Conservation (phyloP, 148 eudicot genomes). For the Rhododendron molle region DNA sequence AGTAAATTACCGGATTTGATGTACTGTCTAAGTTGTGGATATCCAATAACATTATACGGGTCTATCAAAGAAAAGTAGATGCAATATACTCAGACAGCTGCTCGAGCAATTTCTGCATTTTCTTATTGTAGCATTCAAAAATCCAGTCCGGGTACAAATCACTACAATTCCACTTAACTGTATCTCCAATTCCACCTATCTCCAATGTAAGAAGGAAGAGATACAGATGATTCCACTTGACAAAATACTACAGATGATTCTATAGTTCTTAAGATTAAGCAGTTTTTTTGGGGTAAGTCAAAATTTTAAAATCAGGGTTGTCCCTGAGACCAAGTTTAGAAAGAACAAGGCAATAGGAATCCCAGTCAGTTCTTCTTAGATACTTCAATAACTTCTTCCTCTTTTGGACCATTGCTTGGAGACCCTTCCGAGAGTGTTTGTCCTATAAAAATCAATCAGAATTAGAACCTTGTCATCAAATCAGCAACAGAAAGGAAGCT, state of each 20-base stretch:
- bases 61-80: background rate
- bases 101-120: background rate
- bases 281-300: background rate
- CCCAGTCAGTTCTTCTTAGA: slow-evolving; percentile 66
- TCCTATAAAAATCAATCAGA: slow-evolving; percentile 31
- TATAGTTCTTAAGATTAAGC: slow-evolving; percentile 20
- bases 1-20: background rate
- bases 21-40: background rate
- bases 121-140: background rate
- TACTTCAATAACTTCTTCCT: slow-evolving; percentile 73
- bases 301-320: slow-evolving; percentile 32
- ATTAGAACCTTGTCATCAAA: slow-evolving; percentile 1
- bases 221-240: background rate
- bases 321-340: slow-evolving; percentile 67
- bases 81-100: background rate
- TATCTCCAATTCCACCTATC: background rate
- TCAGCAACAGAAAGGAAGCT: background rate
- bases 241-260: background rate
- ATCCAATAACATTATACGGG: background rate
- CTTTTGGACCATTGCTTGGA: slow-evolving; percentile 53
- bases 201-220: background rate
- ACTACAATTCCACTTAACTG: background rate
- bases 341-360: slow-evolving; percentile 63
- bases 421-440: slow-evolving; percentile 67
- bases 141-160: background rate